Percentiles rank a stretch among this genome's conserved stretches.
Evolutionary conservation across 208 protist species (phyloP).

Genomic region (Leishmania aethiopica): DNA sequence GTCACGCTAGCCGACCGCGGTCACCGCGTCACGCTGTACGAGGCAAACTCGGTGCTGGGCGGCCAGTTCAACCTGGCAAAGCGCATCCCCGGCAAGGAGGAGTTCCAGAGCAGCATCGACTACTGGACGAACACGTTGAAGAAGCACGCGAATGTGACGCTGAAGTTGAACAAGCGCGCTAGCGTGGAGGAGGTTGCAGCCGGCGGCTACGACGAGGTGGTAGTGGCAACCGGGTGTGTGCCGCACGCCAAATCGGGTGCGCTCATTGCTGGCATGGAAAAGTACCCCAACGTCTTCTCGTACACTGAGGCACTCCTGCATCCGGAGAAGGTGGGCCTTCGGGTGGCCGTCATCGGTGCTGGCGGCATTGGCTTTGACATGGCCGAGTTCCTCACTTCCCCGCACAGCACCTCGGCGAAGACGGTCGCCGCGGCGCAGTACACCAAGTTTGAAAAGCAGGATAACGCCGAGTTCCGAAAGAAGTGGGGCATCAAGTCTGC

Average conservation of each 20-base stretch:
- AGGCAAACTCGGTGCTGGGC: conserved; percentile 70
- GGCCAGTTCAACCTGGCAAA: conserved; percentile 95
- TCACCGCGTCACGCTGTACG: conserved; percentile 92
- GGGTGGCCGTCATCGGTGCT: conserved; percentile 90
- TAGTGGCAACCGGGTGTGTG: conserved; percentile 87
- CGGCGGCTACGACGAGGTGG: conserved; percentile 82
- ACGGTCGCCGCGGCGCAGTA: conserved; percentile 34
- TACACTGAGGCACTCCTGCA: conserved; percentile 86
- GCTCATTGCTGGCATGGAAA: conserved; percentile 53
- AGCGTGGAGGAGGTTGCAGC: conserved; percentile 70
- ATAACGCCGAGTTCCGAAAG: conserved; percentile 43
- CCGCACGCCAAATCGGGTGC: conserved; percentile 60
- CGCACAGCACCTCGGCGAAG: conserved; percentile 21
- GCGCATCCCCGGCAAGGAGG: conserved; percentile 92
- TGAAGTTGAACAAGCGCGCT: conserved; percentile 77
- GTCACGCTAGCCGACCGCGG: conserved; percentile 86
- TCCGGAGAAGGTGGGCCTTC: conserved; percentile 56
- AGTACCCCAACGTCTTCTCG: conserved; percentile 67
- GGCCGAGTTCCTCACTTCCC: conserved; percentile 71
- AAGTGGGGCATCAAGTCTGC: conserved; percentile 76
- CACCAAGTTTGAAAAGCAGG: conserved; percentile 32
- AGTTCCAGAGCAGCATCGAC: conserved; percentile 89
- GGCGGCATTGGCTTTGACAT: conserved; percentile 95
- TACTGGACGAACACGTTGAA: conserved; percentile 88
- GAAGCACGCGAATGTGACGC: conserved; percentile 54